Base-by-base conservation (phyloP, 202 grass and related monocot genomes). In the Digitaria exilis region DNA sequence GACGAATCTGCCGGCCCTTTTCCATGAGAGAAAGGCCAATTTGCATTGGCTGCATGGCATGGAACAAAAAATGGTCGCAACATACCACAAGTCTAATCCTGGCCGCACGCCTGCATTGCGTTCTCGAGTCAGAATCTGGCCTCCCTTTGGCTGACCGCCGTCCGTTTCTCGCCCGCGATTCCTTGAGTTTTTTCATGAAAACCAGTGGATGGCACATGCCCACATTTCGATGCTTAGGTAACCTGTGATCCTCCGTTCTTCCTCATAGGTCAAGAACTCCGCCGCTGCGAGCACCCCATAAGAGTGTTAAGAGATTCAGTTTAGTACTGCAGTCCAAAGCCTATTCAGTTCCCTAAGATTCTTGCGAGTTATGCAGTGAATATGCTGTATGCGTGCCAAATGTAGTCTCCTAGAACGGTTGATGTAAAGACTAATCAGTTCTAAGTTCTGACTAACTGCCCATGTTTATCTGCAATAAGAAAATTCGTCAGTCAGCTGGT, bases 81-180 rank as follows among this genome's bases (percentile, higher is more conserved):
- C n/a, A n/a, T n/a, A n/a, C n/a, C n/a, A n/a, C n/a, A n/a, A n/a
- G n/a, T n/a, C n/a, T n/a, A n/a, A n/a, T n/a, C n/a, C n/a, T n/a
- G n/a, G n/a, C n/a, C n/a, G n/a, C n/a, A n/a, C n/a, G n/a, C n/a
- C n/a, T 24, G 71, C 58, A 73, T 66, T 86, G 83, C 83, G 59
- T 35, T 90, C 73, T 78, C 59, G 1, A 90, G 66, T 90, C 88
- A 87, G 80, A 90, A 90, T 29, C 62, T 69, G 0, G 60, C 61
- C 57, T 41, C 80, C 34, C 84, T 90, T 87, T 87, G 21, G n/a
- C 62, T 90, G 62, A 67, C 60, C 12, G 12, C 88, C 84, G 80
- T 48, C 26, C 77, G 64, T 89, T 89, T 54, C 31, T 62, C 50
- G 28, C 26, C 15, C 7, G 15, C 7, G 49, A 89, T 89, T 73